A percentile compares a stretch with the other conserved stretches of the same genome.
These are phyloP conservation scores for Fusarium lateritium DNA, from an alignment of 2,329 filamentous ascomycete genomes.

Conservation along the genomic window DNA sequence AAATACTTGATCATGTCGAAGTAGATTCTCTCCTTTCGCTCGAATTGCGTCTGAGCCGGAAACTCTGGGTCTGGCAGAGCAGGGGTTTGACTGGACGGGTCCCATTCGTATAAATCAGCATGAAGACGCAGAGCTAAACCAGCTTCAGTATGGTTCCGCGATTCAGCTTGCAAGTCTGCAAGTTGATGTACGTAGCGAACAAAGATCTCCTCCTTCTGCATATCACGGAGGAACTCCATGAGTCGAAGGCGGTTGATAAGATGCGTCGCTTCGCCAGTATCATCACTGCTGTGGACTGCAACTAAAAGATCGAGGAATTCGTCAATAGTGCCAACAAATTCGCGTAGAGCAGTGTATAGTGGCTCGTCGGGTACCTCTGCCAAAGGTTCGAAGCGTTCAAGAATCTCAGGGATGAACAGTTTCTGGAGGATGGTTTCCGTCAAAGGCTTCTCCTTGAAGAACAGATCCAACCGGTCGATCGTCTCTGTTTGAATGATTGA, in stretches of 20 bases:
- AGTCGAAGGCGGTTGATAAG: slow-evolving; percentile 90
- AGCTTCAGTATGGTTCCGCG: slow-evolving; percentile 87
- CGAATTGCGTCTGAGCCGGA: slow-evolving; percentile 87
- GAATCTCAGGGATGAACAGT: slow-evolving; percentile 88
- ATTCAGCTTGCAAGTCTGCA: slow-evolving; percentile 80
- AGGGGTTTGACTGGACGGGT: slow-evolving; percentile 76
- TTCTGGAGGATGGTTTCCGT: slow-evolving; percentile 94
- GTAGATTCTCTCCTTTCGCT: slow-evolving; percentile 92
- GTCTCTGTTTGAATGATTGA: slow-evolving; percentile 95
- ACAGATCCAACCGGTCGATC: slow-evolving; percentile 90
- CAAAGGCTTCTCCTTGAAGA: slow-evolving; percentile 91
- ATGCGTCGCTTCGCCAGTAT: slow-evolving; percentile 80
- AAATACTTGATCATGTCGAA: slow-evolving; percentile 96
- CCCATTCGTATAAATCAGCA: slow-evolving; percentile 94
- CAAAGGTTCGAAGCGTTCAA: slow-evolving; percentile 83
- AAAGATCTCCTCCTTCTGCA: slow-evolving; percentile 98
- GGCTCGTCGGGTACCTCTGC: slow-evolving; percentile 77
- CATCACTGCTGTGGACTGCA: slow-evolving; percentile 85
- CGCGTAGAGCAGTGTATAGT: slow-evolving; percentile 81
- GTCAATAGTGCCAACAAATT: slow-evolving; percentile 87
- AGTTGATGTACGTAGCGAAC: slow-evolving; percentile 96
- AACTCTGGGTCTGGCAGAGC: slow-evolving; percentile 82
- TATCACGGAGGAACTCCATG: slow-evolving; percentile 97
- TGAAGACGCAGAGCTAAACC: slow-evolving; percentile 91
- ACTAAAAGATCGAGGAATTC: slow-evolving; percentile 93